Evolutionary conservation across 2,329 filamentous ascomycete genomes (phyloP), one percentile per base, ranked within the genome.

Genomic region (Aspergillus sergii): DNA sequence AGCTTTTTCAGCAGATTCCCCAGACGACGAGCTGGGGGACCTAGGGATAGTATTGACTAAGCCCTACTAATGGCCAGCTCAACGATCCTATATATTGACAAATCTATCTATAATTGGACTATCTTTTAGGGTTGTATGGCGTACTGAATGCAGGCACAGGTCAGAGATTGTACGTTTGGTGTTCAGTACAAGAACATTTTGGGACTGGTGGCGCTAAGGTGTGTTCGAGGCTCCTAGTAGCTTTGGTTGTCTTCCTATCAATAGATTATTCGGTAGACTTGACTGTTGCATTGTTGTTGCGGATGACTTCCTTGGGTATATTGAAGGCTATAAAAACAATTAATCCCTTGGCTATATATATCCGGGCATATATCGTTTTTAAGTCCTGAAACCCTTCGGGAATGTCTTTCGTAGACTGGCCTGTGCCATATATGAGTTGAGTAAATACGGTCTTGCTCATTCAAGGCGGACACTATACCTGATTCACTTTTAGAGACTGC

Each of bases 11-110:
- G 77, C 21, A 71, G 78, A 57, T 76, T 83, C 60, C 76, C 80
- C 39, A 76, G 78, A 58, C 66, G 67, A 43, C 79, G 79, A 56
- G 69, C 69, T 28, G 76, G 81, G 66, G 73, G 72, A 10, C 78
- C 81, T 19, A 76, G 83, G 61, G 78, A 82, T 70, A 88, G 86
- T 68, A 79, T 89, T 59, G 86, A 88, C 66, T 77, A 61, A 68
- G 23, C 12, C 9, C 10, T n/a, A 14, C 19, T 28, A 21, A 23
- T 55, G 32, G 32, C 12, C 36, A n/a, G 12, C 4, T 36, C 21
- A 8, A 34, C 28, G 26, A 53, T 23, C 23, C 39, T 41, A 41
- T 41, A 41, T 41, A 41, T 41, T 41, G 39, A 9, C 19, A 19
- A 41, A 28, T 30, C 7, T 51, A 21, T 32, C 12, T 54, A 23